Evolutionary conservation across 345 rosid species (phyloP), one percentile per base, ranked within the genome.

Genomic region (Hibiscus trionum): DNA sequence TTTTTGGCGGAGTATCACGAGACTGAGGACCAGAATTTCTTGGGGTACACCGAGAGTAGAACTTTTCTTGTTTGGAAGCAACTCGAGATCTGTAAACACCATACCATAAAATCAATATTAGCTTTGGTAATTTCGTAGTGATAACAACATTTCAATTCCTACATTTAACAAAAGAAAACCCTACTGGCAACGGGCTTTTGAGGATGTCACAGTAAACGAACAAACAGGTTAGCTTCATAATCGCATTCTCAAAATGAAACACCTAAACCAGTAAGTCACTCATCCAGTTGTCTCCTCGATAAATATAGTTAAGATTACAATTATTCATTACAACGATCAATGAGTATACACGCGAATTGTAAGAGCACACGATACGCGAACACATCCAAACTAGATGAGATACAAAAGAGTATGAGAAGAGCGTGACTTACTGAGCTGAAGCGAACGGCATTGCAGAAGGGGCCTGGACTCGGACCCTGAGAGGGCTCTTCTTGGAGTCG

Each of bases 21-120:
- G 97, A 91, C 77, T 91, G 97, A 27, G 98, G 97, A 21, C 96
- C 96, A 14, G 92, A 84, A 81, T 77, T 84, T 80, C 91, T 84
- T 1, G 96, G 96, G 29, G 93, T 88, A 75, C 96, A 94, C 61
- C 97, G 89, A 52, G 90, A 91, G 78, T 81, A 83, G 71, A 88
- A 88, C 79, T 86, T 91, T 67, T 86, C 93, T 85, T 91, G 97
- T 77, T 88, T 94, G n/a, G 90, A 80, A 67, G 78, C 70, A 72
- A 86, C 88, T 49, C 82, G 82, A 75, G 90, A 84, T 77, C 98
- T 94, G 80, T 72, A 70, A 68, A 37, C 64, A 68, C 27, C 49
- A 19, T 11, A 57, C 27, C 55, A 44, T 12, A 52, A 44, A 44
- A 66, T 66, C 11, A 66, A 53, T 3, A 53, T 5, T 7, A 44